Conservation (phyloP, 805 yeast genomes). For the Barnettozyma californica region DNA sequence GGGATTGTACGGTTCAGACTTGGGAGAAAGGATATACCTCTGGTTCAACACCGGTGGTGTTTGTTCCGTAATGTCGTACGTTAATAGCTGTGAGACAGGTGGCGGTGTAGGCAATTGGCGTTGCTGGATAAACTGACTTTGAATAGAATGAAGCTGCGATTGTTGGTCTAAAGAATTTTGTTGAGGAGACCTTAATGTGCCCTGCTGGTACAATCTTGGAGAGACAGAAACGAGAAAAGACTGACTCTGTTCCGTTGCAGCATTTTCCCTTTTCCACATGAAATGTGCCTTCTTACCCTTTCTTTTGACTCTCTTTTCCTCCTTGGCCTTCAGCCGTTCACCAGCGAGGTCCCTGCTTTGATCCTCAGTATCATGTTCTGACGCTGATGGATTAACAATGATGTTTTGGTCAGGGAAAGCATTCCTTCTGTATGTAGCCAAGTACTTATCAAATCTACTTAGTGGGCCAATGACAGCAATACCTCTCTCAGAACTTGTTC, state of each 20-base stretch:
- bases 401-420: neutral
- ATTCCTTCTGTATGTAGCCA: neutral
- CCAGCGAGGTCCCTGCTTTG: neutral
- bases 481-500: neutral
- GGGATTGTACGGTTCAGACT: neutral
- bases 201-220: neutral
- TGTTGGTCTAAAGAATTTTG: neutral
- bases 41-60: neutral
- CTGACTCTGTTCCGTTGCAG: neutral
- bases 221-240: neutral
- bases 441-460: neutral
- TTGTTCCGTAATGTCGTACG: neutral
- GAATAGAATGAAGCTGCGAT: neutral
- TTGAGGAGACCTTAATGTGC: neutral
- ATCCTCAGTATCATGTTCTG: neutral
- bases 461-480: neutral
- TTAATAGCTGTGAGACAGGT: neutral
- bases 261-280: neutral
- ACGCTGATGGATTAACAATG: neutral
- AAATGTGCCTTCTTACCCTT: neutral
- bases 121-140: neutral
- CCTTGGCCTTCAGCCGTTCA: neutral
- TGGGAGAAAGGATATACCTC: neutral
- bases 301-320: neutral
- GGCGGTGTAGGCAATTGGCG: neutral